A percentile compares a stretch with the other conserved stretches of the same genome.
Evolutionary conservation across 169 alveolate species (phyloP).

Genomic region (Babesia ovis): DNA sequence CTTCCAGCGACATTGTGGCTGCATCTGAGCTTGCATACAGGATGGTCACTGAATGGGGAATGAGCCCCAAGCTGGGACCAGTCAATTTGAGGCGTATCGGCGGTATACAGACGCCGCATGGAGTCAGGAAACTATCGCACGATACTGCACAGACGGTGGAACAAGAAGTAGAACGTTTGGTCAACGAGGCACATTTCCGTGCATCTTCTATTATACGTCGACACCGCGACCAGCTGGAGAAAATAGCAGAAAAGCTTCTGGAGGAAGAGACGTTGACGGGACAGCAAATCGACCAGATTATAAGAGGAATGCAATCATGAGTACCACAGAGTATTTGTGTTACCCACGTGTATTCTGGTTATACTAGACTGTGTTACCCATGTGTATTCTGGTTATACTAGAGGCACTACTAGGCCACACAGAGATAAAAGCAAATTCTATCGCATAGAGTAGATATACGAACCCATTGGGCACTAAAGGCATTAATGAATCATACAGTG

Average conservation of each 20-base stretch:
- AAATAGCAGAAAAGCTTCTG: constrained; percentile 74
- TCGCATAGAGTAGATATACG: no score
- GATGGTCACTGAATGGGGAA: constrained; percentile 91
- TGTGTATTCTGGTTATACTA: no score
- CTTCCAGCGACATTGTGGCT: constrained; percentile 87
- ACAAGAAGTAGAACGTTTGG: constrained; percentile 74
- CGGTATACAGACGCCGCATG: constrained; percentile 67
- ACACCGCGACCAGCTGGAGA: constrained; percentile 76
- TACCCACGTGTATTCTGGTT: no score
- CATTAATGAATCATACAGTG: no score
- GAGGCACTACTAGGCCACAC: no score
- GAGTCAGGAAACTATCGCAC: constrained; percentile 68
- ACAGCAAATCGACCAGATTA: constrained; percentile 71
- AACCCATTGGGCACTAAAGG: no score
- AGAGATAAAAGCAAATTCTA: no score
- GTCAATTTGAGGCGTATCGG: constrained; percentile 69
- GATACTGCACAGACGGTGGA: constrained; percentile 74
- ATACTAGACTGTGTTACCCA: no score
- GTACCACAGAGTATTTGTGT: no score
- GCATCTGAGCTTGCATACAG: constrained; percentile 87
- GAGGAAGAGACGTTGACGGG: constrained; percentile 85
- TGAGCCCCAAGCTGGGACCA: constrained; percentile 86
- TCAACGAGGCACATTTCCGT: constrained; percentile 74
- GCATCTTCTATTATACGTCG: constrained; percentile 81
- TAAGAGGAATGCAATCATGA: background rate